A percentile compares a stretch with the other conserved stretches of the same genome.
Evolutionary conservation across 2,329 filamentous ascomycete genomes (phyloP).

Genomic region (Amauroascus niger): DNA sequence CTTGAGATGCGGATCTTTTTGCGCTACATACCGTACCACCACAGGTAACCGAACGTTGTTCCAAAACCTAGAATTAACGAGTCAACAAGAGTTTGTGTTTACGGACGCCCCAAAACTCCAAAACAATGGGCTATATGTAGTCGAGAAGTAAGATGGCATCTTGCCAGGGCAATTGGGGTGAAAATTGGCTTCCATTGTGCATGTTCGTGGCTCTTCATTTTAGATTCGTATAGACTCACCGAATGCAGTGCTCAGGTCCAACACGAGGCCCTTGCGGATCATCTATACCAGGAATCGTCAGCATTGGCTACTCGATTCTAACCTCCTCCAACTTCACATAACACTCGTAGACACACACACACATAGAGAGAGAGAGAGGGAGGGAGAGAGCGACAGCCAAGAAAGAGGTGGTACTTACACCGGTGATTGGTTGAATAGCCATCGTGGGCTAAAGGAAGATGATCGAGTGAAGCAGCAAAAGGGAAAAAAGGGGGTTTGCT

Average conservation of each 20-base stretch:
- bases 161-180: not conserved
- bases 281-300: constrained; percentile 38
- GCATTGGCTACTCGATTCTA: not conserved
- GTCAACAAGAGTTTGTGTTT: constrained; percentile 1
- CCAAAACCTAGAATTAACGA: constrained; percentile 46
- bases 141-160: not conserved
- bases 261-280: constrained; percentile 55
- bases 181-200: not conserved
- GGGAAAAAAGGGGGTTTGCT: too few relatives aligned
- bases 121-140: not conserved
- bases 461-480: too few relatives aligned
- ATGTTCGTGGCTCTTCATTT: too few relatives aligned
- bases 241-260: constrained; percentile 56
- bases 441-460: constrained; percentile 25
- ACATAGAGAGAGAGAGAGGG: not conserved
- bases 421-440: constrained; percentile 40
- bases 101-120: too few relatives aligned
- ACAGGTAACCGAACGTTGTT: constrained; percentile 53
- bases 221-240: constrained; percentile 47
- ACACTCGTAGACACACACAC: not conserved
- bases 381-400: too few relatives aligned
- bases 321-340: not conserved
- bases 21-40: constrained; percentile 55
- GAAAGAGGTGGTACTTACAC: constrained; percentile 30
- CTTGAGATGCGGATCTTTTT: too few relatives aligned